Evolutionary conservation across 1,284 basidiomycete genomes (phyloP).

Genomic region (Fomitopsis schrenkii): DNA sequence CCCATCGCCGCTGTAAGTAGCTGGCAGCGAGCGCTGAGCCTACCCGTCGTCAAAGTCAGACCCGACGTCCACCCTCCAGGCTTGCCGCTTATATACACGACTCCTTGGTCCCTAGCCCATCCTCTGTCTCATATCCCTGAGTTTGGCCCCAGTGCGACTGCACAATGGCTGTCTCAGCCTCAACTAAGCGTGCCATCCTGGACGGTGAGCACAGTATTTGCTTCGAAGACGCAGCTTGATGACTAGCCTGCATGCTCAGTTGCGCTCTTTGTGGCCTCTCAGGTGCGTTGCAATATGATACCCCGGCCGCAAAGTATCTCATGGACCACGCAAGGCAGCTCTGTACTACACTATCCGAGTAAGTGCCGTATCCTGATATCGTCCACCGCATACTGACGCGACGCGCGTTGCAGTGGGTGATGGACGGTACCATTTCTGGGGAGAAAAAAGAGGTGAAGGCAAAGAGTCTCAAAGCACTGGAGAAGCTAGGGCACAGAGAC

Average conservation of each 20-base stretch:
- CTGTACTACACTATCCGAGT: constrained; percentile 47
- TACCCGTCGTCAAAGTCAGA: no score
- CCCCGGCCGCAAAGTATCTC: constrained; percentile 14
- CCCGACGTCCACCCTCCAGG: no score
- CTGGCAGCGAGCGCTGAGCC: no score
- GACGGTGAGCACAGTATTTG: constrained; percentile 34
- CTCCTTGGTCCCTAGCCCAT: no score
- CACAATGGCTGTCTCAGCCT: constrained; percentile 31
- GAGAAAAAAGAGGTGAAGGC: constrained; percentile 59
- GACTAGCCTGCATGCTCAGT: constrained; percentile 31
- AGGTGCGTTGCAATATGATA: constrained; percentile 38
- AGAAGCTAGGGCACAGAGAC: constrained; percentile 67
- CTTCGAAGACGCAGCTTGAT: neutral
- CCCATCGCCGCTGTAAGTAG: no score
- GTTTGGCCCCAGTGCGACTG: no score
- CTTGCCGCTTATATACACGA: no score
- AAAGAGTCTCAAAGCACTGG: constrained; percentile 69
- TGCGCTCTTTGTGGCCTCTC: constrained; percentile 57
- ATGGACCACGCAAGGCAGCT: constrained; percentile 35
- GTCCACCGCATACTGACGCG: neutral
- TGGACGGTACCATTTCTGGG: constrained; percentile 43
- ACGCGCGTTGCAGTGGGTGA: constrained; percentile 34
- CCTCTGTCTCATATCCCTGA: no score
- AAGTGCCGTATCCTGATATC: constrained; percentile 13
- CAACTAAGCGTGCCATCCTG: constrained; percentile 40